A percentile compares a stretch with the other conserved stretches of the same genome.
phyloP scores from a whole-genome alignment of 2,329 filamentous ascomycete species.

The Zasmidium citrigriseum region DNA sequence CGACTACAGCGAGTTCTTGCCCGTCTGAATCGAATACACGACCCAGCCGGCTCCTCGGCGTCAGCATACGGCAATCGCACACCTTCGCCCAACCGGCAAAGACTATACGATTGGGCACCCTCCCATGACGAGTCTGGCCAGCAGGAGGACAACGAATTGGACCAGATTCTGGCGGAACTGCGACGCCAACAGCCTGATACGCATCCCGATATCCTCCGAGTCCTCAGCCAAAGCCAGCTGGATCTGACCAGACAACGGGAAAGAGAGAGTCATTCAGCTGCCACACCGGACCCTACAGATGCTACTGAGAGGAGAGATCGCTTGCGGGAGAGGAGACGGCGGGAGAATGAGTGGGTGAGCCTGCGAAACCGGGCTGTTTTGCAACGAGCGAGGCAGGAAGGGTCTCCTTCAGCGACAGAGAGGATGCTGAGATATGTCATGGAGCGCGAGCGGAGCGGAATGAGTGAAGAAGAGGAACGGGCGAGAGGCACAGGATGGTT shows the following conservation, averaged over 20 bases:
- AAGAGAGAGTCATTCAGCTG: constrained; percentile 25
- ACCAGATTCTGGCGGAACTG: constrained; percentile 43
- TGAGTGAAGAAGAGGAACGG: constrained; percentile 36
- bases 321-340: constrained; percentile 29
- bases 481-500: constrained; percentile 37
- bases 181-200: constrained; percentile 40
- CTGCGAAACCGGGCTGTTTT: constrained; percentile 34
- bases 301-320: constrained; percentile 28
- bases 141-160: constrained; percentile 40
- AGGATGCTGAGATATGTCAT: constrained; percentile 43
- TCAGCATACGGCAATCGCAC: constrained; percentile 56
- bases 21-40: constrained; percentile 46
- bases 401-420: constrained; percentile 35
- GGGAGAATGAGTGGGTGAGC: constrained; percentile 33
- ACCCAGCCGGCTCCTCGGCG: constrained; percentile 30
- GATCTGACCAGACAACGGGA: constrained; percentile 34
- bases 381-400: constrained; percentile 34
- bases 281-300: constrained; percentile 28
- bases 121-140: constrained; percentile 40
- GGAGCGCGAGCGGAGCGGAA: constrained; percentile 39
- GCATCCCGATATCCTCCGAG: constrained; percentile 41
- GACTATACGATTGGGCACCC: constrained; percentile 63
- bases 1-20: constrained; percentile 49
- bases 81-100: constrained; percentile 52
- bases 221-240: constrained; percentile 39